phyloP scores from a whole-genome alignment of 2,329 filamentous ascomycete genomes.

The Xylaria sp. region DNA sequence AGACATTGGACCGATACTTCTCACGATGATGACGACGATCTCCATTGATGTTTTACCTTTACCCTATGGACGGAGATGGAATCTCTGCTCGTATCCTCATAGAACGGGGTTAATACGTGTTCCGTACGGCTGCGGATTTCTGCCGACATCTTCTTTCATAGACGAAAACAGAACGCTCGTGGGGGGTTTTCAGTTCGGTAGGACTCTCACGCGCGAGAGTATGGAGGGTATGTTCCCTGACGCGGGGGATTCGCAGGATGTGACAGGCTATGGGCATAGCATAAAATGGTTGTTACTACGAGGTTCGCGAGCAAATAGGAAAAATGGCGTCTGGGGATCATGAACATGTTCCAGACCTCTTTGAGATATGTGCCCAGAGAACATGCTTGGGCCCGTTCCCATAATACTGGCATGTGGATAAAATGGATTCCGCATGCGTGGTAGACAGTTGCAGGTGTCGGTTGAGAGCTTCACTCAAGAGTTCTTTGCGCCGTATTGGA shows the following conservation, averaged over 20 bases:
- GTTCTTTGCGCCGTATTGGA: constrained; percentile 34
- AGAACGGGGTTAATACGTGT: constrained; percentile 31
- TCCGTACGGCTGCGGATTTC: constrained; percentile 31
- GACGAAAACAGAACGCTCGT: constrained; percentile 62
- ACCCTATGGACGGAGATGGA: constrained; percentile 31
- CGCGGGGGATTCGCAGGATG: constrained; percentile 23
- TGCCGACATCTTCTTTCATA: constrained; percentile 41
- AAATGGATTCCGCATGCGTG: constrained; percentile 30
- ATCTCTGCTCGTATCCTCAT: constrained; percentile 31
- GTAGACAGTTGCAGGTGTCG: constrained; percentile 32
- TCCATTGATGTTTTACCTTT: constrained; percentile 33
- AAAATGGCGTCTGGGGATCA: constrained; percentile 32
- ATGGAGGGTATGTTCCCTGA: constrained; percentile 24
- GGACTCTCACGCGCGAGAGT: constrained; percentile 22
- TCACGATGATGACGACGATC: constrained; percentile 34
- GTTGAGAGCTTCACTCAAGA: constrained; percentile 33
- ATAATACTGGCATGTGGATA: constrained; percentile 31
- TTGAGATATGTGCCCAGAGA: constrained; percentile 22
- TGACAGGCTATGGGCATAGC: constrained; percentile 33
- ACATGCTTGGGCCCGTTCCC: constrained; percentile 28
- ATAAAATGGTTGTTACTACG: constrained; percentile 34
- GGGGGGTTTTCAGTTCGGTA: constrained; percentile 45
- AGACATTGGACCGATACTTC: constrained; percentile 24
- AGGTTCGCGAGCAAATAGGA: constrained; percentile 27
- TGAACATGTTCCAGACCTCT: constrained; percentile 29